Evolutionary conservation across 2,329 filamentous ascomycete genomes (phyloP).

Genomic region (Aulographum hederae): DNA sequence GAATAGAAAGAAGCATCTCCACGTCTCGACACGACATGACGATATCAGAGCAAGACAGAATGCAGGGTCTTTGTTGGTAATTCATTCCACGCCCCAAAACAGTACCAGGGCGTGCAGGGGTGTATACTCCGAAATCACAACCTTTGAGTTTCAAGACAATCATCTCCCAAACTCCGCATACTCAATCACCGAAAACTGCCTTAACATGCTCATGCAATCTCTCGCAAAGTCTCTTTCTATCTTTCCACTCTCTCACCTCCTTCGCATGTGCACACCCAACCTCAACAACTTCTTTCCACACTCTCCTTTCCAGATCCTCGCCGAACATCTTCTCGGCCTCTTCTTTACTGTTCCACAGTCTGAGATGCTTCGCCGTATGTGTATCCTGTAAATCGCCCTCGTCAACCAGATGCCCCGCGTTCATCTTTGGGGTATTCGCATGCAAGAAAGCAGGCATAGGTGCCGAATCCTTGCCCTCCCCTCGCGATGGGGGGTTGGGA

Average conservation of each 20-base stretch:
- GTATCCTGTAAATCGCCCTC: slow-evolving; percentile 9
- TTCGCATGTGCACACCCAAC: slow-evolving; percentile 8
- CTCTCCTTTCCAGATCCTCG: slow-evolving; percentile 9
- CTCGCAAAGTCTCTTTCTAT: slow-evolving; percentile 5
- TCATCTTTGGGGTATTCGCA: slow-evolving; percentile 13
- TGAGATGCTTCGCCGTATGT: slow-evolving; percentile 5
- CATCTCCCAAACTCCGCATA: no score
- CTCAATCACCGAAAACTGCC: slow-evolving; percentile 1
- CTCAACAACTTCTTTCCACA: slow-evolving; percentile 10
- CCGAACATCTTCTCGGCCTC: slow-evolving; percentile 9
- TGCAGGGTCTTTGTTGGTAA: no score
- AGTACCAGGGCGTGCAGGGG: no score
- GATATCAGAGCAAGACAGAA: no score
- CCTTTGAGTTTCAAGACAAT: no score
- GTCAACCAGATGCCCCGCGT: slow-evolving; percentile 12
- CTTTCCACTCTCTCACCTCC: slow-evolving; percentile 8
- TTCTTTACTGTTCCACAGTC: slow-evolving; percentile 9
- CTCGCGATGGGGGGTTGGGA: slow-evolving; percentile 4
- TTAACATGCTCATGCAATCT: slow-evolving; percentile 6
- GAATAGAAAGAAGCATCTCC: no score
- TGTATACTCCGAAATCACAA: no score
- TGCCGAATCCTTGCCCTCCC: background rate
- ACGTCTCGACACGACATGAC: no score
- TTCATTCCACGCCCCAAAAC: no score
- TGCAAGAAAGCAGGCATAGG: slow-evolving; percentile 10